Percentiles rank a stretch among this genome's conserved stretches.
Evolutionary conservation across 139 green algal genomes (phyloP).

Genomic region (Asterochloris erici): DNA sequence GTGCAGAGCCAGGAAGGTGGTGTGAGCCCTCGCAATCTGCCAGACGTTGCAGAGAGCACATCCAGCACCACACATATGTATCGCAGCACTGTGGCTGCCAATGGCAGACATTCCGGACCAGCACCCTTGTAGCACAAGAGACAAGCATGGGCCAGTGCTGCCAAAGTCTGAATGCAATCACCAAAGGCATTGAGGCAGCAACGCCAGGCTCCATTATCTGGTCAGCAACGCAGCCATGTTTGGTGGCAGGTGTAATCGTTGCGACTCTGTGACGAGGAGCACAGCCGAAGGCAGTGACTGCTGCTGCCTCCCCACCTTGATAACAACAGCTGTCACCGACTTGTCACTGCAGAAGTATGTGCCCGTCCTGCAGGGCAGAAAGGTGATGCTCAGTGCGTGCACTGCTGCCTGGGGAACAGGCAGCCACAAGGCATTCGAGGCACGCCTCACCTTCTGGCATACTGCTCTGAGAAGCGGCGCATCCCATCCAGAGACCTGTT

Average conservation of each 20-base stretch:
- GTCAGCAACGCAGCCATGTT: too few species aligned
- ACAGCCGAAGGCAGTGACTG: neutral
- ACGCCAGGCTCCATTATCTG: too few species aligned
- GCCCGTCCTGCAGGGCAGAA: slow-evolving; percentile 55
- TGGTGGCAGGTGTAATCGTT: too few species aligned
- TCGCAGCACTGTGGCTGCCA: too few species aligned
- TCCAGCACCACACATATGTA: too few species aligned
- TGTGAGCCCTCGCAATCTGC: neutral
- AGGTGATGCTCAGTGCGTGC: neutral
- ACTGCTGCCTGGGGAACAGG: neutral
- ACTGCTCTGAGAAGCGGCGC: slow-evolving; percentile 98
- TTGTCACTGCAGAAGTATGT: slow-evolving; percentile 99
- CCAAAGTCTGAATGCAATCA: too few species aligned
- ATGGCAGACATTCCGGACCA: too few species aligned
- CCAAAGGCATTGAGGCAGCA: too few species aligned
- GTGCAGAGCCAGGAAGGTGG: neutral
- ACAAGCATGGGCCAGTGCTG: neutral
- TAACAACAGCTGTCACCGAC: slow-evolving; percentile 97
- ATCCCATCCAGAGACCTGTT: slow-evolving; percentile 87
- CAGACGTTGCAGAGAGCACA: neutral
- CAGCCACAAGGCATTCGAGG: neutral
- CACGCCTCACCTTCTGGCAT: slow-evolving; percentile 78
- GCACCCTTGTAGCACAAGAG: neutral
- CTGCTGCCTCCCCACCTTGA: slow-evolving; percentile 60
- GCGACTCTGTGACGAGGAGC: neutral